Base-by-base conservation (phyloP, 2,329 filamentous ascomycete genomes). In the Celoporthe dispersa region DNA sequence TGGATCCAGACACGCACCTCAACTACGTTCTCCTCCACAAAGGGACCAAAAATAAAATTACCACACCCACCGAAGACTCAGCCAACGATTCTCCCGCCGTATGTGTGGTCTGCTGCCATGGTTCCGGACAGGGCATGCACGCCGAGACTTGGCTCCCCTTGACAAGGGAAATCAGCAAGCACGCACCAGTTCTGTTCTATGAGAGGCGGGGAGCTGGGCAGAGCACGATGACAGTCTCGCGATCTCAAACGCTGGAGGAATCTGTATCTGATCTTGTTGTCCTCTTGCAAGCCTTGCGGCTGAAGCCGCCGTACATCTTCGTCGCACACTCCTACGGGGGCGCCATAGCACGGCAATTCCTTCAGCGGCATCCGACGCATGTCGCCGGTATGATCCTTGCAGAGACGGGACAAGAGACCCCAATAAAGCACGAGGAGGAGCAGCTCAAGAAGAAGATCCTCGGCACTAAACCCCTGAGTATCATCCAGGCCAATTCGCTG, bases 341-440 rank as follows among this genome's bases (percentile, higher is more conserved):
- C 25, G n/a, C 35, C 3, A 48, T 67, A n/a, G 65, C 65, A 5
- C 35, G 65, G 6, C 53, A 61, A 31, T 67, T 67, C 35, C 65
- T 67, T 3, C 65, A 67, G 37, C 4, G 22, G 28, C 39, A 61
- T 16, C 65, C 65, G 5, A 19, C 14, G 12, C 53, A 48, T 9
- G 55, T 67, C 35, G 55, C 65, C 1, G 65, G 65, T 28, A 48
- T 67, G 37, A 55, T 67, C 19, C 65, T 67, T 11, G 65, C 65
- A 2, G 65, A 67, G 37, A 67, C 65, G 25, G 65, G 65, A 14
- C 65, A 67, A 28, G 65, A 67, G 55, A 67, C 65, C 5, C 65
- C 65, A 3, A 61, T 53, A 5, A 28, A 25, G 28, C 31, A 67
- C 55, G 65, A 67, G 22, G 37, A 61, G 25, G 37, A 67, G 39